A percentile compares a stretch with the other conserved stretches of the same genome.
Conservation (phyloP, 352 stramenopile species). For the Phytophthora multivora region DNA sequence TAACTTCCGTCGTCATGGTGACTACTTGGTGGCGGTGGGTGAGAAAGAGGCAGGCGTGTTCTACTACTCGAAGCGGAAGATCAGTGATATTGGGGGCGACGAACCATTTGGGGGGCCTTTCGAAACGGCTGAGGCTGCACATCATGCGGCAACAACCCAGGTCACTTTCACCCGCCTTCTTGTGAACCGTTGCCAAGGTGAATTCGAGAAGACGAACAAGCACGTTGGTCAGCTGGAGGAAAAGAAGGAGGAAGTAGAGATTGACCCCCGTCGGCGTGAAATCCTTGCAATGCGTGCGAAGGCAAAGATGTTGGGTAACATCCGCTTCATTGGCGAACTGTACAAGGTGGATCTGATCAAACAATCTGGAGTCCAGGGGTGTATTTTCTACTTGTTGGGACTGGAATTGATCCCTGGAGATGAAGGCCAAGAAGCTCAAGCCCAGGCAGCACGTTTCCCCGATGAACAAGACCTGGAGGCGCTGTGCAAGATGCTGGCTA, state of each 20-base stretch:
- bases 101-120: constrained; percentile 73
- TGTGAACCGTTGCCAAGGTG: constrained; percentile 74
- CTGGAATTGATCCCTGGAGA: constrained; percentile 64
- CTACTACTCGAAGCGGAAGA: constrained; percentile 65
- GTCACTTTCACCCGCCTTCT: constrained; percentile 80
- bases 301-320: constrained; percentile 85
- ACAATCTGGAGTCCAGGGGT: constrained; percentile 76
- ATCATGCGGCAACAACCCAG: constrained; percentile 47
- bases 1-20: constrained; percentile 42
- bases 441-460: constrained; percentile 74
- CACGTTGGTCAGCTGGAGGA: constrained; percentile 36
- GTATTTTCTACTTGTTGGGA: constrained; percentile 82
- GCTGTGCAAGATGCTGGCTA: constrained; percentile 86
- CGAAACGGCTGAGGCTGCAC: constrained; percentile 52
- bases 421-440: constrained; percentile 49
- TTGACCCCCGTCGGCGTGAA: constrained; percentile 57
- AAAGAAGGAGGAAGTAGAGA: constrained; percentile 42
- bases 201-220: constrained; percentile 86
- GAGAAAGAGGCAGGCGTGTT: constrained; percentile 51
- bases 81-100: constrained; percentile 58
- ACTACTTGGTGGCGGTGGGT: constrained; percentile 51
- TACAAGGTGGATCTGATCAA: constrained; percentile 90
- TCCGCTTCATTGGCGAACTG: constrained; percentile 87
- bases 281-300: constrained; percentile 73
- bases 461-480: constrained; percentile 87